These are phyloP conservation scores for Pythium vanterpoolii DNA, from an alignment of 352 stramenopile genomes.

Conservation along the genomic window DNA sequence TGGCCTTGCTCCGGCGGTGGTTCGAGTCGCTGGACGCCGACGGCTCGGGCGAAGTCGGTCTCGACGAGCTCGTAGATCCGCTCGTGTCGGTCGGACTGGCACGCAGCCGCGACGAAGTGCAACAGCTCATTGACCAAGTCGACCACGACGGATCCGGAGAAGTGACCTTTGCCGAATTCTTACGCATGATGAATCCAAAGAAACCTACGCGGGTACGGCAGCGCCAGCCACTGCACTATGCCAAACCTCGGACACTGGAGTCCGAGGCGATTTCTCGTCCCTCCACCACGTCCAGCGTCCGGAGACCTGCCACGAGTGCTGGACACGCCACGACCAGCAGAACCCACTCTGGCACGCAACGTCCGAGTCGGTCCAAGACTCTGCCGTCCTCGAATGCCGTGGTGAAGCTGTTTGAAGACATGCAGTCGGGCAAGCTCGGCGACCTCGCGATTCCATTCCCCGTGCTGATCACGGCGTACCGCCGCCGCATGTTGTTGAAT, in stretches of 20 bases:
- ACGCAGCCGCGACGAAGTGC: conserved; percentile 66
- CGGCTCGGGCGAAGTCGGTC: conserved; percentile 69
- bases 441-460: conserved; percentile 74
- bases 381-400: conserved; percentile 44
- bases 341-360: not conserved
- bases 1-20: conserved; percentile 71
- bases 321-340: not conserved
- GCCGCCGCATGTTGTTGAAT: conserved; percentile 76
- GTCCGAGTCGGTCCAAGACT: not conserved
- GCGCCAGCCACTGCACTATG: conserved; percentile 15
- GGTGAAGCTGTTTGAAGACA: conserved; percentile 72
- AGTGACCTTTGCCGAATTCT: conserved; percentile 74
- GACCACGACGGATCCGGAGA: conserved; percentile 60
- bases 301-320: not conserved
- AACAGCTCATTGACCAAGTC: conserved; percentile 66
- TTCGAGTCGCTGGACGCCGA: conserved; percentile 88
- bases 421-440: conserved; percentile 73
- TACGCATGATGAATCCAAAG: conserved; percentile 64
- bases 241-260: not conserved
- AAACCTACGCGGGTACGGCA: conserved; percentile 35
- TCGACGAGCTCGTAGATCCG: conserved; percentile 85
- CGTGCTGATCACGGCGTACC: conserved; percentile 75
- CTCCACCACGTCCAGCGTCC: not conserved
- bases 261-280: not conserved
- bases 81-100: conserved; percentile 85